Percentiles rank a stretch among this genome's conserved stretches.
Evolutionary conservation across 2,329 filamentous ascomycete species (phyloP).

Genomic region (Neoscytalidium dimidiatum): DNA sequence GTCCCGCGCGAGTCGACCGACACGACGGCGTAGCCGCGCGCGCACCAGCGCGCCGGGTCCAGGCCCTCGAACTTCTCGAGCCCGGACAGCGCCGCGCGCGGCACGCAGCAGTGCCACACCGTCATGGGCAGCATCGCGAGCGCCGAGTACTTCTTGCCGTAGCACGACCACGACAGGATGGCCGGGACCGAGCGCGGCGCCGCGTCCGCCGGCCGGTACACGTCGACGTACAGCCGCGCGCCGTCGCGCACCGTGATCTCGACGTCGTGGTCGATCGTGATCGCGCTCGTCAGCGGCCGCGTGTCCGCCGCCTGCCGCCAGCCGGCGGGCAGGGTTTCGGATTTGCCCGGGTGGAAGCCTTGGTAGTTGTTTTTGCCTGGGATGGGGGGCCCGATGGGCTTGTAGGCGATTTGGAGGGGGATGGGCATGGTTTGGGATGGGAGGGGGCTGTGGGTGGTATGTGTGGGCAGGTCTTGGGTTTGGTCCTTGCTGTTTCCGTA

Average conservation of each 20-base stretch:
- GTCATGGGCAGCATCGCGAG: constrained; percentile 43
- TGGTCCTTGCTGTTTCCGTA: neutral
- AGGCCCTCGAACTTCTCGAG: constrained; percentile 48
- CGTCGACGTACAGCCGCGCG: constrained; percentile 44
- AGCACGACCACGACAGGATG: constrained; percentile 47
- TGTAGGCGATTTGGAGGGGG: constrained; percentile 32
- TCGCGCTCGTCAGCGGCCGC: constrained; percentile 39
- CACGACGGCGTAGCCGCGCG: constrained; percentile 37
- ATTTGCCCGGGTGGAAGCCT: constrained; percentile 41
- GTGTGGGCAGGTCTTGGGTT: neutral
- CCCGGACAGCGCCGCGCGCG: constrained; percentile 27
- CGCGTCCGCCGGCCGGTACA: constrained; percentile 40
- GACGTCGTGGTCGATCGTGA: constrained; percentile 49
- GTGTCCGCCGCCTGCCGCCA: constrained; percentile 39
- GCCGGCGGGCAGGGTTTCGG: constrained; percentile 42
- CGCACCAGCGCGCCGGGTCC: constrained; percentile 41
- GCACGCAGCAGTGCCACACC: constrained; percentile 42
- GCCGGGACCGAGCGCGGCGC: too few relatives aligned
- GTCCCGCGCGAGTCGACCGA: constrained; percentile 35
- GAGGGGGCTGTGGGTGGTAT: neutral
- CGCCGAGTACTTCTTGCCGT: constrained; percentile 48
- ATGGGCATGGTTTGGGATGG: constrained; percentile 30
- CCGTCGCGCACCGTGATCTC: constrained; percentile 48
- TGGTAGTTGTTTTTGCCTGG: constrained; percentile 45
- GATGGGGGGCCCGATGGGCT: constrained; percentile 37